These are phyloP conservation scores for Cladophialophora carrionii DNA, from an alignment of 2,329 filamentous ascomycete species.

Conservation along the genomic window DNA sequence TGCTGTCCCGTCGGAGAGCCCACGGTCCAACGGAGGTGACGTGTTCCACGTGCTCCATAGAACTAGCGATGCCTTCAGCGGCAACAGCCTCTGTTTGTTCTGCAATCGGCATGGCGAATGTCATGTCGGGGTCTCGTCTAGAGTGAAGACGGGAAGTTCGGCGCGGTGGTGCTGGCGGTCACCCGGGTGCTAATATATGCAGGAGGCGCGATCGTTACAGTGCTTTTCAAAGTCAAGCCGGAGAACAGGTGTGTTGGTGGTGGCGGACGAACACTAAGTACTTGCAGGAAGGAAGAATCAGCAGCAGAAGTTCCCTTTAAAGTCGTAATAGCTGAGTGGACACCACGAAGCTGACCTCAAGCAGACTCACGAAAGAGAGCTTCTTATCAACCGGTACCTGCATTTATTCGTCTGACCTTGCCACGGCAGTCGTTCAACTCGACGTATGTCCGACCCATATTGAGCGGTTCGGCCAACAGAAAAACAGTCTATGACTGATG, in stretches of 20 bases:
- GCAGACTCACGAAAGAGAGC: neutral
- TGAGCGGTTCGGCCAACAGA: neutral
- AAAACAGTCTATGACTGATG: neutral
- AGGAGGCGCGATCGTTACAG: neutral
- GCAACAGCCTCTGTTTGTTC: neutral
- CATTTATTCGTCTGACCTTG: constrained; percentile 1
- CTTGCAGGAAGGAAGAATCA: neutral
- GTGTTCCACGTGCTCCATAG: constrained; percentile 2
- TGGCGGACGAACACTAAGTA: neutral
- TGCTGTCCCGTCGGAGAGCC: constrained; percentile 5
- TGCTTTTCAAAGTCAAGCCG: neutral
- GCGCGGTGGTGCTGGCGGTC: neutral
- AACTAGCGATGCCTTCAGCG: neutral
- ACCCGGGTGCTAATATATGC: neutral
- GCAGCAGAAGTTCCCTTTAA: neutral
- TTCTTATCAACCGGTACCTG: neutral
- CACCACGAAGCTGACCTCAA: neutral
- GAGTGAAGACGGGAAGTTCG: neutral
- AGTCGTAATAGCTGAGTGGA: neutral
- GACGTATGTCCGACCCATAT: neutral
- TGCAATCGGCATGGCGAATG: neutral
- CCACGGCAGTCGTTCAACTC: neutral
- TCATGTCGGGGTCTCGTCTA: neutral
- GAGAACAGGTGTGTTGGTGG: too few relatives aligned
- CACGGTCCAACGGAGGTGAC: constrained; percentile 9